These are phyloP conservation scores for Sophora flavescens DNA, from an alignment of 306 rosid genomes.

Conservation along the genomic window DNA sequence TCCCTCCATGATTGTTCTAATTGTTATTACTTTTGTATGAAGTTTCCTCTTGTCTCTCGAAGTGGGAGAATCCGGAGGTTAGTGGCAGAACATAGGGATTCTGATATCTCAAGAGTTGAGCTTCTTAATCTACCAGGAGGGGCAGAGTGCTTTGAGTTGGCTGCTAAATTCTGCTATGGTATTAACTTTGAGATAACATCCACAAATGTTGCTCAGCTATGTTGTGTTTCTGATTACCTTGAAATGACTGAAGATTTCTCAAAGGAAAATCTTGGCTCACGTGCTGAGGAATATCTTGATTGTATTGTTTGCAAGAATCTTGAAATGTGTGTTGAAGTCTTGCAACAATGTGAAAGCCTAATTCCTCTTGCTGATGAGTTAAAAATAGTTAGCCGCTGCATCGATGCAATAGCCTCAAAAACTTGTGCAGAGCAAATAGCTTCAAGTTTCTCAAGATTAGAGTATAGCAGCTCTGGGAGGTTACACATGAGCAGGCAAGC, in stretches of 20 bases:
- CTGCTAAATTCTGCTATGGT: conserved; percentile 96
- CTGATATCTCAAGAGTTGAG: conserved; percentile 92
- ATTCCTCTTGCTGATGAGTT: conserved; percentile 94
- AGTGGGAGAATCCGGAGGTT: conserved; percentile 90
- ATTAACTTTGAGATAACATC: conserved; percentile 95
- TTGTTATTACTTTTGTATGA: conserved; percentile 46
- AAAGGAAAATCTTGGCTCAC: conserved; percentile 84
- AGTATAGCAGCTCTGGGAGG: conserved; percentile 98
- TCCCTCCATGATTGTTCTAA: conserved; percentile 31
- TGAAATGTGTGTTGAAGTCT: conserved; percentile 92
- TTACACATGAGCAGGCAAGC: conserved; percentile 92
- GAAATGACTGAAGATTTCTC: conserved; percentile 97
- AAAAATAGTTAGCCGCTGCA: conserved; percentile 78
- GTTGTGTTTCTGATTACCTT: conserved; percentile 86
- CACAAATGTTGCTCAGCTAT: conserved; percentile 85
- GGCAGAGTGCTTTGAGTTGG: conserved; percentile 88
- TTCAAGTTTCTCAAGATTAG: conserved; percentile 94
- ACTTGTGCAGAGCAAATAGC: conserved; percentile 98
- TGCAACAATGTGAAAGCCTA: conserved; percentile 87
- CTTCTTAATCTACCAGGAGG: conserved; percentile 95
- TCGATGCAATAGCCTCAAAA: conserved; percentile 93
- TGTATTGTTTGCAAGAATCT: conserved; percentile 87
- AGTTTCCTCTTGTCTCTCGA: conserved; percentile 99
- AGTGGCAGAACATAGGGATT: conserved; percentile 93
- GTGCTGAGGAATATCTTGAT: conserved; percentile 84